Conservation (phyloP, 2,329 filamentous ascomycete species). For the Arachnomyces sp. region DNA sequence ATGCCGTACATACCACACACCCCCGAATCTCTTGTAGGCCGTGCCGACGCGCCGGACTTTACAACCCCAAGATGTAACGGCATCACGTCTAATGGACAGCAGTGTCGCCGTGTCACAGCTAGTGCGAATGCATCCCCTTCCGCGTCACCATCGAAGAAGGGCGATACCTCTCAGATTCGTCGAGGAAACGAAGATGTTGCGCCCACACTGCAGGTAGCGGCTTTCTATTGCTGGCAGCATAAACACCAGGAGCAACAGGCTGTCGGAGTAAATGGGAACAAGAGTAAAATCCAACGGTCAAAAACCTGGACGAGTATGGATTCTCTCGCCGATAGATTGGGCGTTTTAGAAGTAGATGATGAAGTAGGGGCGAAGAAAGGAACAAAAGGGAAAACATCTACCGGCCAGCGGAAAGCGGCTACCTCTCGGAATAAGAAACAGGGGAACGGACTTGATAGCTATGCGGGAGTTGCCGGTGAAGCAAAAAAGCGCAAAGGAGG, state of each 20-base stretch:
- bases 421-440: slow-evolving; percentile 10
- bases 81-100: slow-evolving; percentile 71
- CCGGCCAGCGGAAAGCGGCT: slow-evolving; percentile 10
- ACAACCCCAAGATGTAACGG: slow-evolving; percentile 73
- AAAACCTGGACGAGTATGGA: slow-evolving; percentile 72
- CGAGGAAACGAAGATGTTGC: slow-evolving; percentile 12
- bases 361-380: slow-evolving; percentile 10
- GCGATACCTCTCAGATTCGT: slow-evolving; percentile 20
- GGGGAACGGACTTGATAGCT: not conserved
- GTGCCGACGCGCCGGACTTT: slow-evolving; percentile 79
- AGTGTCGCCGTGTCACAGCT: slow-evolving; percentile 65
- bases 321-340: slow-evolving; percentile 72
- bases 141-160: slow-evolving; percentile 17
- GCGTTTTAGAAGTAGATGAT: slow-evolving; percentile 59
- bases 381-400: slow-evolving; percentile 14
- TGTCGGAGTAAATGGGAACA: not conserved
- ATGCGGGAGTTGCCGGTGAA: not conserved
- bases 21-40: slow-evolving; percentile 69
- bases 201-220: slow-evolving; percentile 22
- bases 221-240: slow-evolving; percentile 87
- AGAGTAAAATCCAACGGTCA: slow-evolving; percentile 39
- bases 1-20: slow-evolving; percentile 66
- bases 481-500: not conserved
- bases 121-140: slow-evolving; percentile 21
- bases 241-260: slow-evolving; percentile 65